Percentiles rank a stretch among this genome's conserved stretches.
Evolutionary conservation across 208 protist species (phyloP).

Genomic region (Herpetomonas muscarum): DNA sequence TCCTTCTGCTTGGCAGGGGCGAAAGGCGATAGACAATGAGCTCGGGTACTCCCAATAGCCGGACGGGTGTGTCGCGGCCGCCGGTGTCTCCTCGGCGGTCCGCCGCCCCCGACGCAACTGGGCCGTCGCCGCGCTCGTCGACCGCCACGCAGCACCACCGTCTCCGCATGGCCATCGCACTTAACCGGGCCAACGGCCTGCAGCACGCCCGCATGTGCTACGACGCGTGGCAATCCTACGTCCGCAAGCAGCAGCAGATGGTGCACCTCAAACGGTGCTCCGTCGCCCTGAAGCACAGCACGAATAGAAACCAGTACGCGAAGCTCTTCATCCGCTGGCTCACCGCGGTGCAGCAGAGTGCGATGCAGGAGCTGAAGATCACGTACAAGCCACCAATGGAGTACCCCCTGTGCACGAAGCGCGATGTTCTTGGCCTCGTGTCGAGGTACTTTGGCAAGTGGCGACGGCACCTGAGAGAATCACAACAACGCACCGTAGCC

Average conservation of each 20-base stretch:
- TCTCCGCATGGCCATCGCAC: neutral
- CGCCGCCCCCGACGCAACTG: no score
- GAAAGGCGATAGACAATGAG: no score
- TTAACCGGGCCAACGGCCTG: conserved; percentile 7
- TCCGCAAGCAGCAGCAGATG: conserved; percentile 25
- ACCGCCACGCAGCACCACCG: neutral
- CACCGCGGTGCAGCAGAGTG: conserved; percentile 25
- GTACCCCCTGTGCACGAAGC: conserved; percentile 50
- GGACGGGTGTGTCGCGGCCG: no score
- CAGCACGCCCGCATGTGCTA: conserved; percentile 18
- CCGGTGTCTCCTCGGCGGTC: no score
- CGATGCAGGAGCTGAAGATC: conserved; percentile 9
- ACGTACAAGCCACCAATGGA: conserved; percentile 25
- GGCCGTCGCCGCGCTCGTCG: neutral
- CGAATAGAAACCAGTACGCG: conserved; percentile 31
- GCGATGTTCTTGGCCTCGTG: conserved; percentile 48
- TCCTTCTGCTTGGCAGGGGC: no score
- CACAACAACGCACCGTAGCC: conserved; percentile 34
- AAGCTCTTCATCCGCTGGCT: conserved; percentile 68
- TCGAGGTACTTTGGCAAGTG: conserved; percentile 62
- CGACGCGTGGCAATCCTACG: conserved; percentile 29
- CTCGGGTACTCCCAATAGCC: no score
- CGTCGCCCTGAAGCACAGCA: conserved; percentile 49
- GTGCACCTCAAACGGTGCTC: conserved; percentile 66
- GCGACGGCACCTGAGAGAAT: conserved; percentile 35